Evolutionary conservation across 176 grass and related monocot genomes (phyloP), one percentile per base, ranked within the genome.

Genomic region (Raddia distichophylla): DNA sequence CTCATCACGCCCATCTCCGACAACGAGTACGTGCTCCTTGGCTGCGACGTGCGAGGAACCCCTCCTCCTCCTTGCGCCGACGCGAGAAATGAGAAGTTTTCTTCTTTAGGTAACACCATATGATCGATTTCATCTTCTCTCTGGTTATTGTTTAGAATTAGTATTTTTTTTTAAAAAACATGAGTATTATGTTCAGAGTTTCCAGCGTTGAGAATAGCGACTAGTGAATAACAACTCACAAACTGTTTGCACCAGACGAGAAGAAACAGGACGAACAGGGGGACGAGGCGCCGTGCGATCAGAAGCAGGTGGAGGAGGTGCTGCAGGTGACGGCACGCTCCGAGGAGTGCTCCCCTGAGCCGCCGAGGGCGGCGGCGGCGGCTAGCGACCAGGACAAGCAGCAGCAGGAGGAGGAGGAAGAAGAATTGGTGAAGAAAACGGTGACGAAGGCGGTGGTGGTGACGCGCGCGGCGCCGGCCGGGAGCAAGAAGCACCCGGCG

Each of bases 21-120:
- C 78, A 85, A 77, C 77, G 89, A 94, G 76, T 94, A 85, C 86
- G 86, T 91, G 10, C 77, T 94, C 73, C 91, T 89, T 66, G 92
- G 89, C 81, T 91, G 77, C 74, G 84, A 94, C 79, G 75, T 87
- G 73, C 72, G 67, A 18, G 54, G 53, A 48, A 40, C 48, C 46
- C 57, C 78, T 82, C 75, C 80, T 55, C 60, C 61, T 55, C 60
- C 61, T 32, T 52, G 37, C 63, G 12, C 27, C 69, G 77, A 18
- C 61, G 22, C 12, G 69, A 33, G 79, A 15, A 34, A 0, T 10
- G 51, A 20, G 47, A 61, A 48, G 42, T 3, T 13, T 16, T 35
- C 32, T 70, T 62, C 87, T 7, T 17, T 67, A 74, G 82, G 82
- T 86, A 55, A 50, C 19, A 9, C 10, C 15, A 22, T 57, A 16